These are phyloP conservation scores for Lachancea thermotolerans DNA, from an alignment of 805 yeast species.

Conservation along the genomic window DNA sequence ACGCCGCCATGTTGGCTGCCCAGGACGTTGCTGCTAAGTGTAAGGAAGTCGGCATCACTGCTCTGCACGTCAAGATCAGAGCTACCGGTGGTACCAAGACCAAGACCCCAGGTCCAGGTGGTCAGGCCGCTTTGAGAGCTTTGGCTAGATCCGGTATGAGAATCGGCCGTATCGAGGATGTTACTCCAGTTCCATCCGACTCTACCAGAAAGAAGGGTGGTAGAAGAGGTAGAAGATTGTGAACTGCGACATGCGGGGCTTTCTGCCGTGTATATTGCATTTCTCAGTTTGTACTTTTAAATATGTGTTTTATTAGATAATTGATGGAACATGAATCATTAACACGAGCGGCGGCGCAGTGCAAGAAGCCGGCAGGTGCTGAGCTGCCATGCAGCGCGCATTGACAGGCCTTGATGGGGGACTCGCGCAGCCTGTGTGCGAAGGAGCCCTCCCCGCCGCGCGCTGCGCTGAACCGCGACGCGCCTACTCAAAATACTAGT, in stretches of 20 bases:
- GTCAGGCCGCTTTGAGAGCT: constrained; percentile 98
- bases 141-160: constrained; percentile 99
- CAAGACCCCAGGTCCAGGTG: constrained; percentile 99
- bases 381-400: no score
- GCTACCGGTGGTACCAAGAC: constrained; percentile 99
- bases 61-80: constrained; percentile 98
- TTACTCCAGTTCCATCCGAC: constrained; percentile 99
- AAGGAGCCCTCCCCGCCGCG: no score
- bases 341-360: no score
- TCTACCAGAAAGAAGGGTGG: constrained; percentile 99
- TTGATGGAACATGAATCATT: not conserved
- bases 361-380: no score
- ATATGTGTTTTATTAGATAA: not conserved
- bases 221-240: constrained; percentile 99
- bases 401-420: no score
- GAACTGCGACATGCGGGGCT: constrained; percentile 25
- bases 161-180: constrained; percentile 99
- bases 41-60: constrained; percentile 99
- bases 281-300: constrained; percentile 1
- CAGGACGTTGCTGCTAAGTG: constrained; percentile 98
- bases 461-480: no score
- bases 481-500: no score
- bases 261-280: not conserved
- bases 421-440: no score
- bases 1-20: constrained; percentile 99